phyloP scores from a whole-genome alignment of 176 grass and related monocot species.

The maize (Zea mays) region Zm-B73-REFERENCE-NAM-5.0 NC_050096.1:3270501-3271000 shows the following conservation, averaged over 20 bases:
- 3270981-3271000: slow-evolving; percentile 1
- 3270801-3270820: slow-evolving; percentile 66
- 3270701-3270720: slow-evolving; percentile 37
- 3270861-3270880: slow-evolving; percentile 55
- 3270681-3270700: slow-evolving; percentile 40
- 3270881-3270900: slow-evolving; percentile 1
- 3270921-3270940: slow-evolving; percentile 8
- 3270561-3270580: slow-evolving; percentile 34
- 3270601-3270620: slow-evolving; percentile 39
- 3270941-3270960: not conserved
- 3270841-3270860: slow-evolving; percentile 48
- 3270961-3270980: not conserved
- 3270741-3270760: slow-evolving; percentile 54
- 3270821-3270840: slow-evolving; percentile 39
- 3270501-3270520: not conserved
- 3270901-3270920: not conserved
- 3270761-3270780: slow-evolving; percentile 41
- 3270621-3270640: slow-evolving; percentile 20
- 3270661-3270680: slow-evolving; percentile 33
- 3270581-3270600: slow-evolving; percentile 54
- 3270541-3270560: slow-evolving; percentile 15
- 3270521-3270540: slow-evolving; percentile 22
- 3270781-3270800: slow-evolving; percentile 57
- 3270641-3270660: slow-evolving; percentile 10
- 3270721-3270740: slow-evolving; percentile 51